Evolutionary conservation across 495 filamentous ascomycete genomes (phyloP), one percentile per base, ranked within the genome.

Genomic region (Tuber indicum): DNA sequence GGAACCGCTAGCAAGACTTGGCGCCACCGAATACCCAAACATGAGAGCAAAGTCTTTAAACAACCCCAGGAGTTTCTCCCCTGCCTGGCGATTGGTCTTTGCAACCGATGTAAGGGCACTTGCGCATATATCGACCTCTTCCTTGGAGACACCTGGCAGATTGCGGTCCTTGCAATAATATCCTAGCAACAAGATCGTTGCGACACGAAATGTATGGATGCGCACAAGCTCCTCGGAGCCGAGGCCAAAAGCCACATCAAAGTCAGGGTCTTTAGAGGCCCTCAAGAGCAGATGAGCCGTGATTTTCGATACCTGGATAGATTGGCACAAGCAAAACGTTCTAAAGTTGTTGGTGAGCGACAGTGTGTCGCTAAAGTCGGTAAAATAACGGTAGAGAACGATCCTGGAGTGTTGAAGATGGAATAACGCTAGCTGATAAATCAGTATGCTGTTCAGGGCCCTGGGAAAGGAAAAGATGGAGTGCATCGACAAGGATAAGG

Each of bases 301-400:
- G 44, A 82, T 79, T 70, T 82, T 81, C n/a, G 81, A 75, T 21
- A 82, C 78, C 32, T 76, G 74, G 32, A 83, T 81, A 32, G 82
- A 83, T 39, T 83, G 76, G 2, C 74, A 74, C 23, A 83, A 79
- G 44, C 82, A 83, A 43, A 81, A 83, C 9, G 78, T 83, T 26
- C 79, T 76, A 32, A 83, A 83, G 46, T 72, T 75, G 47, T 69
- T 77, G n/a, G 72, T 46, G 49, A 80, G 79, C 36, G 70, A 47
- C 6, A 69, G 26, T 23, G 74, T 47, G n/a, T 73, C 72, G 12
- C 73, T 74, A 36, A 80, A 80, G 49, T 84, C 82, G 21, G 82
- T 82, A 62, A 83, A 84, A 72, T 75, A 83, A 4, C 82, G 82
- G 70, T 82, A 83, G 46, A 84, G 82, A 49, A 83, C 75, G 75